These are phyloP conservation scores for Tripterygium wilfordii DNA, from an alignment of 177 flowering plant genomes.

Conservation along the genomic window DNA sequence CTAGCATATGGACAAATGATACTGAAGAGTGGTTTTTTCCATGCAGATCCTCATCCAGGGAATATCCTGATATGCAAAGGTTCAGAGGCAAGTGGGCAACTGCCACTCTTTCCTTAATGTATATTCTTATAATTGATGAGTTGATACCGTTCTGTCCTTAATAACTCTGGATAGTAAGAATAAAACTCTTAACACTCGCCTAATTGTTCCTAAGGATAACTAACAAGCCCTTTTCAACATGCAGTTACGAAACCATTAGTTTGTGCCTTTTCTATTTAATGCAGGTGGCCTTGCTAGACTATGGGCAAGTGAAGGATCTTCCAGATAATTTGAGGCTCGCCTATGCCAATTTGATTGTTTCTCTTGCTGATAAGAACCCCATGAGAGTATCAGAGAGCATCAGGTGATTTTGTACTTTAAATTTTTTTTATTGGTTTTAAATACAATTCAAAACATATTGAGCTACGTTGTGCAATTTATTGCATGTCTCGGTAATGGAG, in stretches of 20 bases:
- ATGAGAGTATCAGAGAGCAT: slow-evolving; percentile 56
- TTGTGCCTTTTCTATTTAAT: neutral
- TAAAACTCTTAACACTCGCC: too few relatives aligned
- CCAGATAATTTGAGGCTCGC: slow-evolving; percentile 81
- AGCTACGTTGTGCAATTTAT: too few relatives aligned
- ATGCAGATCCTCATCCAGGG: slow-evolving; percentile 99
- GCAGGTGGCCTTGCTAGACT: slow-evolving; percentile 94
- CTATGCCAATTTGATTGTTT: slow-evolving; percentile 80
- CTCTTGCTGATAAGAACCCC: slow-evolving; percentile 75
- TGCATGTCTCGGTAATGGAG: too few relatives aligned
- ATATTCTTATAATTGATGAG: neutral
- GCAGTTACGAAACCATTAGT: too few relatives aligned
- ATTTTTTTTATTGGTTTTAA: too few relatives aligned
- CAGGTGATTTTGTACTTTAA: slow-evolving; percentile 27
- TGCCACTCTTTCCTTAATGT: neutral
- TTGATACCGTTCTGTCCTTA: too few relatives aligned
- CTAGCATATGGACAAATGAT: slow-evolving; percentile 97
- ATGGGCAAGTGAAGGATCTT: slow-evolving; percentile 98
- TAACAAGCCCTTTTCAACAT: too few relatives aligned
- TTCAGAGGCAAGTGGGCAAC: slow-evolving; percentile 63
- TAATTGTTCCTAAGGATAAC: too few relatives aligned
- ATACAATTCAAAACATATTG: too few relatives aligned
- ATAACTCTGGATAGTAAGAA: too few relatives aligned
- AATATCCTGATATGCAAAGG: slow-evolving; percentile 88
- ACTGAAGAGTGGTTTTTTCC: slow-evolving; percentile 95